Evolutionary conservation across 2,329 filamentous ascomycete genomes (phyloP).

Genomic region (Sarocladium brachiariae): DNA sequence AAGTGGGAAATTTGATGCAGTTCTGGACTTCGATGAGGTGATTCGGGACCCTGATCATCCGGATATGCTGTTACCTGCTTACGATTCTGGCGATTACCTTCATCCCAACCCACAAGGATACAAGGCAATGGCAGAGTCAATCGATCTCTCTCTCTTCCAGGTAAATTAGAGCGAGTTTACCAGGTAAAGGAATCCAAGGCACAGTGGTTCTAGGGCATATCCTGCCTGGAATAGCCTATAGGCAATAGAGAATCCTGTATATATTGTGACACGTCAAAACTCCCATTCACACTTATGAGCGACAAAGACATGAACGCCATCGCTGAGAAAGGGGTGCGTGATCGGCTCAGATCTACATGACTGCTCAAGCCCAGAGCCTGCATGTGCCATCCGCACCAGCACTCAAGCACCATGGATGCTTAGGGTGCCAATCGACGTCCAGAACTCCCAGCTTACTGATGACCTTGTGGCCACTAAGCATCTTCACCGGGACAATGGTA

Average conservation of each 20-base stretch:
- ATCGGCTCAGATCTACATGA: not conserved
- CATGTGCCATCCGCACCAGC: conserved; percentile 91
- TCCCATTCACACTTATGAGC: not conserved
- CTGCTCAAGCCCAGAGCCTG: conserved; percentile 69
- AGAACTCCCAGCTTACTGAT: conserved; percentile 81
- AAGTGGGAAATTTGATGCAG: conserved; percentile 48
- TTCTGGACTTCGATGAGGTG: conserved; percentile 54
- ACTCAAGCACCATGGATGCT: conserved; percentile 88
- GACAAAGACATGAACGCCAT: not conserved
- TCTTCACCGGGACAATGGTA: conserved; percentile 92
- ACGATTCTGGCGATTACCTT: conserved; percentile 53
- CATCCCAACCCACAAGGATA: conserved; percentile 52
- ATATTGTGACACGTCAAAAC: not conserved
- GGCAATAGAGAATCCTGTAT: not conserved
- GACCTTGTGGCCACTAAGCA: conserved; percentile 83
- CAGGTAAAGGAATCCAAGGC: too few relatives aligned
- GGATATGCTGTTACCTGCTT: conserved; percentile 32
- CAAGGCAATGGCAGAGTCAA: conserved; percentile 44
- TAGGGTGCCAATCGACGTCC: conserved; percentile 93
- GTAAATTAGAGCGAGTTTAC: too few relatives aligned
- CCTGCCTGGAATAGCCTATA: too few relatives aligned
- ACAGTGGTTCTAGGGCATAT: too few relatives aligned
- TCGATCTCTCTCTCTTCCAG: conserved; percentile 45
- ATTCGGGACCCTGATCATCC: conserved; percentile 39
- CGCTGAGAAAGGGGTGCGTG: conserved; percentile 2